These are phyloP conservation scores for Plasmodium reichenowi DNA, from an alignment of 169 alveolate species.

Conservation along the genomic window DNA sequence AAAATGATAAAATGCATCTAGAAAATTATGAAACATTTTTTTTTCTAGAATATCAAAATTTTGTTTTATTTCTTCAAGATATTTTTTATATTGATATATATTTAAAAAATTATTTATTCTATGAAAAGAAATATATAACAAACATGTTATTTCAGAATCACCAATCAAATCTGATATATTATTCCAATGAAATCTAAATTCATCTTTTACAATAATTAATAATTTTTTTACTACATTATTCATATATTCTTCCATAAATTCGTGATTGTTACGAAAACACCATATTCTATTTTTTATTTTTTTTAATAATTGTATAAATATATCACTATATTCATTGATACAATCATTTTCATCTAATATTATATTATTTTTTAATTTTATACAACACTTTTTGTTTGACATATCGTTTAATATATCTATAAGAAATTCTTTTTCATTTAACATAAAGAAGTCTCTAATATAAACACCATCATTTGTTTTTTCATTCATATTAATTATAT, in stretches of 20 bases:
- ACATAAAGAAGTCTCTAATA: conserved; percentile 48
- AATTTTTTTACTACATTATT: conserved; percentile 50
- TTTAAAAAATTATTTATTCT: conserved; percentile 25
- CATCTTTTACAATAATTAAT: conserved; percentile 60
- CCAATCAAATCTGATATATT: conserved; percentile 61
- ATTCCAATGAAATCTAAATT: conserved; percentile 69
- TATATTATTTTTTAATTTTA: conserved; percentile 59
- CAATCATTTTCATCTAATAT: conserved; percentile 64
- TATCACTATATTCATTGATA: conserved; percentile 53
- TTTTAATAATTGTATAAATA: conserved; percentile 36
- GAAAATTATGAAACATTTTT: conserved; percentile 56
- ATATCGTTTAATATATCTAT: conserved; percentile 51
- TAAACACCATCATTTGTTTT: conserved; percentile 24
- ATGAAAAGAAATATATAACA: conserved; percentile 44
- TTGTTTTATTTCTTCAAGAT: conserved; percentile 45
- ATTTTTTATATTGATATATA: conserved; percentile 18
- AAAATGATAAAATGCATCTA: conserved; percentile 74
- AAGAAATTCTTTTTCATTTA: conserved; percentile 49
- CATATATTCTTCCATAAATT: conserved; percentile 42
- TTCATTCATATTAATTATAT: not conserved
- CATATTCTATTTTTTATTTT: conserved; percentile 7
- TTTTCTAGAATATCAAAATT: conserved; percentile 53
- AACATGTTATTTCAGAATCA: conserved; percentile 44
- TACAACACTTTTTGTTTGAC: conserved; percentile 46
- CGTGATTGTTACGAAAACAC: not conserved